Conservation (phyloP, 257 asterid species). For the Solanum ahanhuiri region DNA sequence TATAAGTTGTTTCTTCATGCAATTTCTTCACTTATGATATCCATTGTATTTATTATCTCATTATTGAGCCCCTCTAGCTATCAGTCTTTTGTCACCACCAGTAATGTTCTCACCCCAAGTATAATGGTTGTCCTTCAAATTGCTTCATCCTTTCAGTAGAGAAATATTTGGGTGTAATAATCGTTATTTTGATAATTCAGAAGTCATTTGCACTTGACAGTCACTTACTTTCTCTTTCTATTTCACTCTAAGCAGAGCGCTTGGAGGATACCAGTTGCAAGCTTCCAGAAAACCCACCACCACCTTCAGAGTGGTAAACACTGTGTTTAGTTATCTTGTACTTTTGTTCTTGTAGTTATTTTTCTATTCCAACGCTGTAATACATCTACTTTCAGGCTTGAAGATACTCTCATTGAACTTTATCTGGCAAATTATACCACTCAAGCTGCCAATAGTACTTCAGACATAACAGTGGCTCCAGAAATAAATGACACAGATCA, state of each 20-base stretch:
- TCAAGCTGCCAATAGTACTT: slow-evolving; percentile 16
- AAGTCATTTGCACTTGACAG: background rate
- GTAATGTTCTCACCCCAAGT: background rate
- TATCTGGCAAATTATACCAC: slow-evolving; percentile 61
- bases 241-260: slow-evolving; percentile 28
- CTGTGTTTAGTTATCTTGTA: slow-evolving; percentile 3
- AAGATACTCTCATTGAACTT: slow-evolving; percentile 84
- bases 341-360: background rate
- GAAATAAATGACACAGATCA: slow-evolving; percentile 22
- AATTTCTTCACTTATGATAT: background rate
- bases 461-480: slow-evolving; percentile 12
- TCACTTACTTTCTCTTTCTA: background rate
- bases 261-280: slow-evolving; percentile 17
- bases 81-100: background rate
- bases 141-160: background rate
- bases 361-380: slow-evolving; percentile 12
- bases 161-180: background rate
- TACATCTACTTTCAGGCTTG: slow-evolving; percentile 51
- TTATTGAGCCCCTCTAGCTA: background rate
- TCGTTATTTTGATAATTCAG: background rate
- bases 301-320: slow-evolving; percentile 86
- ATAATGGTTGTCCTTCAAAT: background rate
- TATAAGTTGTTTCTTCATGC: background rate
- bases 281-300: slow-evolving; percentile 52
- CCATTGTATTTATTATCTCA: background rate